Conservation (phyloP, 768 basidiomycete genomes). For the Macrolepiota albuminosa region DNA sequence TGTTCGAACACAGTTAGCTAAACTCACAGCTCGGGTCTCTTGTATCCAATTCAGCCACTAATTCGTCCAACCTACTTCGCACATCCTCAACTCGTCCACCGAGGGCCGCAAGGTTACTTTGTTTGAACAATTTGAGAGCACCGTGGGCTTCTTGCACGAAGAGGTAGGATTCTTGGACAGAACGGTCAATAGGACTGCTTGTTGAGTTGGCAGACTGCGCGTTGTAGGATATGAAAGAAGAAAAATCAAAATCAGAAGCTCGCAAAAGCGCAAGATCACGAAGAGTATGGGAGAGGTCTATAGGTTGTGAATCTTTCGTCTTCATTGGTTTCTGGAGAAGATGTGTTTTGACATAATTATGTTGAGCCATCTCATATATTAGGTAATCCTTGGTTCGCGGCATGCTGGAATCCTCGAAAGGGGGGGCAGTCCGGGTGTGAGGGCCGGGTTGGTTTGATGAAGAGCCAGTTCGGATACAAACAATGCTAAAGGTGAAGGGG, state of each 20-base stretch:
- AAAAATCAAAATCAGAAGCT: slow-evolving; percentile 42
- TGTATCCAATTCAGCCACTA: slow-evolving; percentile 30
- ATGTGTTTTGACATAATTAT: not conserved
- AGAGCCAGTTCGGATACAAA: no score
- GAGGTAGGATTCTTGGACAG: slow-evolving; percentile 51
- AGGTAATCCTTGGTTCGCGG: no score
- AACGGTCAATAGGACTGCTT: slow-evolving; percentile 23
- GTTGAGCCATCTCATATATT: no score
- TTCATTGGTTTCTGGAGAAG: slow-evolving; percentile 1
- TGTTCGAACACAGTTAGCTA: not conserved
- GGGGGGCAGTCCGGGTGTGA: no score
- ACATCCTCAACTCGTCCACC: slow-evolving; percentile 52
- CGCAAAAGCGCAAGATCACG: slow-evolving; percentile 71
- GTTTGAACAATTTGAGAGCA: slow-evolving; percentile 49
- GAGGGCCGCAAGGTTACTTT: slow-evolving; percentile 48
- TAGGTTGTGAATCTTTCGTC: slow-evolving; percentile 37
- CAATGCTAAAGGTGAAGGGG: no score
- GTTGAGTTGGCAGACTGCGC: slow-evolving; percentile 10
- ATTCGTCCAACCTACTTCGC: slow-evolving; percentile 50
- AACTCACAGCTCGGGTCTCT: slow-evolving; percentile 8
- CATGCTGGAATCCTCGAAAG: no score
- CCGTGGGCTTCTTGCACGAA: slow-evolving; percentile 55
- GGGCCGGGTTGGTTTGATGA: no score
- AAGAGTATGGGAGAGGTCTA: slow-evolving; percentile 56
- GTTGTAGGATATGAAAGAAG: slow-evolving; percentile 20